Conservation (phyloP, 2,329 filamentous ascomycete species). For the Periglandula ipomoeae region DNA sequence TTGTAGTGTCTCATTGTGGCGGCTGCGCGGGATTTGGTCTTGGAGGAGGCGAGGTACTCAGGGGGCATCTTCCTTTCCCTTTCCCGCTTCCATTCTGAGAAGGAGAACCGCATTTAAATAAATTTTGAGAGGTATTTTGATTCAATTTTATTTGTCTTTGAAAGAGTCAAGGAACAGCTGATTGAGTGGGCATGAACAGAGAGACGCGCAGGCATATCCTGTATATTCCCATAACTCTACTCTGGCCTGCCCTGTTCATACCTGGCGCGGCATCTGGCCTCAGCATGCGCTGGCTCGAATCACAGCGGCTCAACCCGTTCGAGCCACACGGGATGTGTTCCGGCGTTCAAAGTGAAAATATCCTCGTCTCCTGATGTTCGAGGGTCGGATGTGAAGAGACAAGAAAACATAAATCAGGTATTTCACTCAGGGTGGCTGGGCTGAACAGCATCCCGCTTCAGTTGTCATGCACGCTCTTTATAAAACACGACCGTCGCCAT, state of each 20-base stretch:
- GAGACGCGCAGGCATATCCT: too few relatives aligned
- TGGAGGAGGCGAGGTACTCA: not conserved
- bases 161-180: too few relatives aligned
- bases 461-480: not conserved
- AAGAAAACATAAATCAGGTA: not conserved
- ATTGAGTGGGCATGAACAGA: too few relatives aligned
- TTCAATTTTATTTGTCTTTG: too few relatives aligned
- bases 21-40: not conserved
- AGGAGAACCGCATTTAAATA: not conserved
- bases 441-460: too few relatives aligned
- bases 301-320: not conserved
- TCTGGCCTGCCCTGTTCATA: too few relatives aligned
- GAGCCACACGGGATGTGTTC: not conserved
- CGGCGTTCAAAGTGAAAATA: not conserved
- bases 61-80: not conserved
- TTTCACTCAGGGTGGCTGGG: too few relatives aligned
- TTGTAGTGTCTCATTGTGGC: conserved; percentile 29
- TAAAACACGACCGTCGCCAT: not conserved
- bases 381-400: too few relatives aligned
- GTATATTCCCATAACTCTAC: too few relatives aligned
- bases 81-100: not conserved
- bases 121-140: too few relatives aligned
- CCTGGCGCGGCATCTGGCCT: too few relatives aligned
- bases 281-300: not conserved
- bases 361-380: not conserved